Evolutionary conservation across 345 rosid species (phyloP), one percentile per base, ranked within the genome.

Genomic region (Trapa incisa): DNA sequence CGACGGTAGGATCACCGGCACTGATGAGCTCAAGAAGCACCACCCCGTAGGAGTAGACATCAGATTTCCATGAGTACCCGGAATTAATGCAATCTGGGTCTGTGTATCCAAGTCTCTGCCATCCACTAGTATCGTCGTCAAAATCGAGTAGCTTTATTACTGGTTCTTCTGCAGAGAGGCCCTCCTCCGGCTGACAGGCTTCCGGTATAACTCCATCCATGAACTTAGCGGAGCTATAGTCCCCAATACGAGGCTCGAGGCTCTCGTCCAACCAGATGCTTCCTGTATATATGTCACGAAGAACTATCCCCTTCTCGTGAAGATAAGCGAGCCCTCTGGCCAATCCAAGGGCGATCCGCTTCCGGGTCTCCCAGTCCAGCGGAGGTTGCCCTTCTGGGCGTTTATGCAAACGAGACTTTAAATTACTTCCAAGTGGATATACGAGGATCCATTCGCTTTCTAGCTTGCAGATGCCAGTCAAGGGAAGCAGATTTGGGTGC

Each of bases 221-320:
- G 52, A 70, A 48, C 11, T 32, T 70, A 10, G 67, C 72, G 50
- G 48, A 52, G 65, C 73, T 68, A 3, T 37, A 70, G 63, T 70
- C 63, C 15, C 3, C 67, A 6, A 70, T 35, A 22, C 41, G 67
- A 41, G 73, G 41, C 11, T 64, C 52, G 2, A 70, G 54, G 45
- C 64, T 50, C 52, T 64, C 62, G 15, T 64, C 72, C 61, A 70
- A 70, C 61, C 63, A 52, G 38, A 70, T 52, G 67, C 63, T 70
- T 0, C 32, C 3, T 2, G 67, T 60, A 41, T 70, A 62, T 47
- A 70, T 39, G 36, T 70, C 67, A 0, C 6, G 50, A 52, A 62
- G 67, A 70, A 70, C 63, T 37, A 70, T 48, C 60, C 54, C 48
- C 43, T 37, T n/a, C 13, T 63, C 67, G 0, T 70, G 73, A 17